These are phyloP conservation scores for Entomortierella chlamydospora DNA, from an alignment of 192 early-diverging fungal genomes.

Conservation along the genomic window DNA sequence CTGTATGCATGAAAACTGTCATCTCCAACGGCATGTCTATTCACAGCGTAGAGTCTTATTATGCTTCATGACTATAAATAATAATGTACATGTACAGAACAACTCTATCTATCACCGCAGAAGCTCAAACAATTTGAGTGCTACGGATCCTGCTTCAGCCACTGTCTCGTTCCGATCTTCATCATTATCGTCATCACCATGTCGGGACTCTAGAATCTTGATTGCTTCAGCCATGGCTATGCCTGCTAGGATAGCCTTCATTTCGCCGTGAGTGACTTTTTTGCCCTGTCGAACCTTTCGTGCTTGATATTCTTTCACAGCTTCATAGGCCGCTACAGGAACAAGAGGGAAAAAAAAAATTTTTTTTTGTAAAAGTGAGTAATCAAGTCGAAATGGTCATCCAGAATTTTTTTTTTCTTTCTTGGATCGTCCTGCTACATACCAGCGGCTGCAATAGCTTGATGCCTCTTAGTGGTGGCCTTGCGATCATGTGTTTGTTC, in stretches of 20 bases:
- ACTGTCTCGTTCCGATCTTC: conserved; percentile 30
- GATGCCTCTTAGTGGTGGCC: conserved; percentile 12
- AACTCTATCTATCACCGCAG: conserved; percentile 5
- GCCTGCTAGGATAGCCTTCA: conserved; percentile 42
- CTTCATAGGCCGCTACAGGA: conserved; percentile 34
- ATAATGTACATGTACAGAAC: no score
- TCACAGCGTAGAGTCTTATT: no score
- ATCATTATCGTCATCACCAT: conserved; percentile 3
- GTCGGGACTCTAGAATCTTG: conserved; percentile 40
- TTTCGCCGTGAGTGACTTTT: conserved; percentile 40
- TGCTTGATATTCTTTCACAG: conserved; percentile 38
- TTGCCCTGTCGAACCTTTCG: conserved; percentile 28
- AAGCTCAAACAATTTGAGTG: conserved; percentile 39
- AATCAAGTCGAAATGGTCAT: background rate
- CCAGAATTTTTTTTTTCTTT: background rate
- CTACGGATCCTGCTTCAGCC: conserved; percentile 31
- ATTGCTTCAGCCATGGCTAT: conserved; percentile 48
- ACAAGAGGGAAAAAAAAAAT: background rate
- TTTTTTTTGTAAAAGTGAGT: background rate
- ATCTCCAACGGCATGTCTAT: no score
- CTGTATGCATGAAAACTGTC: no score
- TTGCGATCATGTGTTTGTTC: conserved; percentile 6
- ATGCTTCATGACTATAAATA: no score
- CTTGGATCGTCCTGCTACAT: background rate
- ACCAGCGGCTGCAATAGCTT: conserved; percentile 45